Percentiles rank a stretch among this genome's conserved stretches.
These are phyloP conservation scores for Aspergillus nanangensis DNA, from an alignment of 495 filamentous ascomycete species.

Conservation along the genomic window DNA sequence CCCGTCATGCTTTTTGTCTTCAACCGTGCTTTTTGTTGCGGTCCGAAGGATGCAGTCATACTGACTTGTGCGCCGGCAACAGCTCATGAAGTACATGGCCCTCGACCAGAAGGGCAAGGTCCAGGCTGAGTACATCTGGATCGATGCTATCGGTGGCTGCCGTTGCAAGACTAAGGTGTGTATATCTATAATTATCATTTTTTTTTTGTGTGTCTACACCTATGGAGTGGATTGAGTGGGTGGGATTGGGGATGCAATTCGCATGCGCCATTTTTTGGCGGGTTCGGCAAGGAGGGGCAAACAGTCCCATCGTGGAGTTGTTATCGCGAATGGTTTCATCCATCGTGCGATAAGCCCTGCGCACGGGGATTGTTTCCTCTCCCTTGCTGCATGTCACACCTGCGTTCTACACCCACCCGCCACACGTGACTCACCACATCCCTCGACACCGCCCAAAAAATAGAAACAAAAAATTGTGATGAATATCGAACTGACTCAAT, in stretches of 20 bases:
- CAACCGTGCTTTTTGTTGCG: slow-evolving; percentile 23
- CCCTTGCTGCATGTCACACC: neutral
- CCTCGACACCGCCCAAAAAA: no score
- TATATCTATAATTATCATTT: slow-evolving; percentile 5
- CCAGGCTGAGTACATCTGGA: slow-evolving; percentile 98
- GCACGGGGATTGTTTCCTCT: slow-evolving; percentile 20
- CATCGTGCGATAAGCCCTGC: slow-evolving; percentile 25
- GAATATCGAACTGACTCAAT: no score
- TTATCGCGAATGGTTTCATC: slow-evolving; percentile 4
- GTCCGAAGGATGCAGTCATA: slow-evolving; percentile 33
- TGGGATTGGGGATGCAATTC: neutral
- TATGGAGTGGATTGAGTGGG: neutral
- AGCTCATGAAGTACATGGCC: slow-evolving; percentile 89
- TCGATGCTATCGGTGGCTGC: slow-evolving; percentile 71
- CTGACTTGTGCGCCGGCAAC: slow-evolving; percentile 32
- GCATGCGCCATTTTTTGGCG: no score
- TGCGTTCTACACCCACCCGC: slow-evolving; percentile 25
- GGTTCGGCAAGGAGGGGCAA: no score
- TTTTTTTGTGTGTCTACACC: neutral
- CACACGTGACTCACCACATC: slow-evolving; percentile 28
- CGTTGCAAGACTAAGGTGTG: slow-evolving; percentile 92
- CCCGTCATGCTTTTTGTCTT: slow-evolving; percentile 28
- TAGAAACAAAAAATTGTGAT: no score
- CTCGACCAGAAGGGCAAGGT: slow-evolving; percentile 83
- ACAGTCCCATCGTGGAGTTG: neutral